A percentile compares a stretch with the other conserved stretches of the same genome.
These are phyloP conservation scores for Salvia hispanica DNA, from an alignment of 257 asterid genomes.

Conservation along the genomic window DNA sequence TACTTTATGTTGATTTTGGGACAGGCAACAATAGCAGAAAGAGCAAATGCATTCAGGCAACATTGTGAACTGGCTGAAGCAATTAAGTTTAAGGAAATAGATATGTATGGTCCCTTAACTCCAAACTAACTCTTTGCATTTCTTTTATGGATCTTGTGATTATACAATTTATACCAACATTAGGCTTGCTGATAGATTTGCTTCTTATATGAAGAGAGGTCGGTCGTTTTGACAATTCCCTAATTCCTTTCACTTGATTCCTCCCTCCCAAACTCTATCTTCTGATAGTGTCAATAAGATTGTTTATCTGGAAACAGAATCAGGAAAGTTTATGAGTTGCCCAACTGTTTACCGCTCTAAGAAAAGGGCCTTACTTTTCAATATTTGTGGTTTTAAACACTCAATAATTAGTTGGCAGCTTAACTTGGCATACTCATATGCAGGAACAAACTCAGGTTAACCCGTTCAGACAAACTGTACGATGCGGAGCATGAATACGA, in stretches of 20 bases:
- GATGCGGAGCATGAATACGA: constrained; percentile 93
- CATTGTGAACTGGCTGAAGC: constrained; percentile 87
- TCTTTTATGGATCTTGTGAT: constrained; percentile 24
- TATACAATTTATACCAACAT: too few species aligned
- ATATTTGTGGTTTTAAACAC: neutral
- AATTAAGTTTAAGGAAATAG: constrained; percentile 95
- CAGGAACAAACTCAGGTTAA: constrained; percentile 89
- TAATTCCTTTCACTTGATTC: neutral
- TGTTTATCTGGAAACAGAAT: too few species aligned
- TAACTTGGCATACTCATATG: constrained; percentile 30
- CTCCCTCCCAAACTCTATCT: neutral
- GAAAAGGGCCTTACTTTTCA: neutral
- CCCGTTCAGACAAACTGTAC: constrained; percentile 73
- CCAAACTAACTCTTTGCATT: constrained; percentile 18
- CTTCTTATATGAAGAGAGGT: constrained; percentile 14
- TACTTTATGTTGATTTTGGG: constrained; percentile 30
- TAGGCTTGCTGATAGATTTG: constrained; percentile 10
- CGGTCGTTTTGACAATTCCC: neutral
- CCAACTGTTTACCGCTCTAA: too few species aligned
- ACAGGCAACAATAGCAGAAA: constrained; percentile 89
- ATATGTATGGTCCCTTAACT: constrained; percentile 62
- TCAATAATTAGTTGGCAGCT: constrained; percentile 8
- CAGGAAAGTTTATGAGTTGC: neutral
- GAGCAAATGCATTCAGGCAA: constrained; percentile 85
- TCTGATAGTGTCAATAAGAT: too few species aligned